Conservation (phyloP, 2,329 filamentous ascomycete species). For the Coleophoma eucalyptorum region DNA sequence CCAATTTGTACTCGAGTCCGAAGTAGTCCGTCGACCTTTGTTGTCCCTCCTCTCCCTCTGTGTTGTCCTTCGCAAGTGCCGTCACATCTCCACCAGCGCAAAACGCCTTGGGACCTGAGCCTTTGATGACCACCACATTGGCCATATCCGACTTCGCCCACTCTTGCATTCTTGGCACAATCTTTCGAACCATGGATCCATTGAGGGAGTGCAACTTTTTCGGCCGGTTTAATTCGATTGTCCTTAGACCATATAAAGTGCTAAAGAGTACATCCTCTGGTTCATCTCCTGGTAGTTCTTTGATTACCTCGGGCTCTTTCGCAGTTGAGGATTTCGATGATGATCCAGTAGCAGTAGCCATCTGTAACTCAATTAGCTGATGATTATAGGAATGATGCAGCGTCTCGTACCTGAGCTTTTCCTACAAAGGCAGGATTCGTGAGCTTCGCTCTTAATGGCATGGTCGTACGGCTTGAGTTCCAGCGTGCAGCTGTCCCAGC, state of each 20-base stretch:
- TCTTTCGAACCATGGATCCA: conserved; percentile 93
- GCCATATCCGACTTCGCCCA: conserved; percentile 95
- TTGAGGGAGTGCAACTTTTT: conserved; percentile 90
- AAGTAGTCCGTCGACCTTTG: conserved; percentile 81
- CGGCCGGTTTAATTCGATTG: conserved; percentile 90
- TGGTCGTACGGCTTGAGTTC: conserved; percentile 43
- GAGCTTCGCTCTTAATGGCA: conserved; percentile 81
- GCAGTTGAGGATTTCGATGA: no score
- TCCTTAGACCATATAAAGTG: conserved; percentile 83
- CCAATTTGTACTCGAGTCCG: conserved; percentile 89
- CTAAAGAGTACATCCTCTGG: conserved; percentile 91
- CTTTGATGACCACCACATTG: conserved; percentile 89
- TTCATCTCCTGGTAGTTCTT: conserved; percentile 54
- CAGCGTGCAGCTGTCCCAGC: conserved; percentile 48
- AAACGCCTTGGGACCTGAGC: conserved; percentile 77
- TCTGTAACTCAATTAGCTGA: conserved; percentile 28
- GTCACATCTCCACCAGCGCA: conserved; percentile 93
- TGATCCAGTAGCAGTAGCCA: conserved; percentile 25
- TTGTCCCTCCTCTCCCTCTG: conserved; percentile 64
- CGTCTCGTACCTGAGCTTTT: conserved; percentile 44
- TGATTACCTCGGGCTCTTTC: conserved; percentile 19
- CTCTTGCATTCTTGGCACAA: conserved; percentile 81
- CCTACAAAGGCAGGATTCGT: conserved; percentile 52
- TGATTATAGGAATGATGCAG: conserved; percentile 9
- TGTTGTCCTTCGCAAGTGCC: conserved; percentile 71